phyloP scores from a whole-genome alignment of 306 rosid genomes.

The Prinsepia uniflora region DNA sequence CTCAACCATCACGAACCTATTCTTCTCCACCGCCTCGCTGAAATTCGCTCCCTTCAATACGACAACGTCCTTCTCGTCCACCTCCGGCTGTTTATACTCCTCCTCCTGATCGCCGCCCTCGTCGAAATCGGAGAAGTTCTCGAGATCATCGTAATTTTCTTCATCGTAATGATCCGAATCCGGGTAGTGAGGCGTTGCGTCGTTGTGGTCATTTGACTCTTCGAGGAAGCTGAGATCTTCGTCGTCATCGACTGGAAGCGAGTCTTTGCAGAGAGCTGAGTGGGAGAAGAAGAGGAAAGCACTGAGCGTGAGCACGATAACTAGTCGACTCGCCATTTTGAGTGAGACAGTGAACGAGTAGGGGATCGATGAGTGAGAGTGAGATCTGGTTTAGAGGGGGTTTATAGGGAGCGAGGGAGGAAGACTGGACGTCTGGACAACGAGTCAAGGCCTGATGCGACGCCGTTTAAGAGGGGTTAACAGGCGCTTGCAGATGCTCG shows the following conservation, averaged over 20 bases:
- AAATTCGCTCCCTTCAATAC: slow-evolving; percentile 80
- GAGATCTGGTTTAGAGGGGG: slow-evolving; percentile 28
- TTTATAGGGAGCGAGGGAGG: slow-evolving; percentile 1
- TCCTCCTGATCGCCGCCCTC: slow-evolving; percentile 40
- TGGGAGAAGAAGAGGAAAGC: slow-evolving; percentile 61
- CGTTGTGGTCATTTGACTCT: slow-evolving; percentile 40
- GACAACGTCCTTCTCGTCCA: slow-evolving; percentile 87
- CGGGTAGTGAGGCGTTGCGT: slow-evolving; percentile 26
- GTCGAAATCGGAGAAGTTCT: slow-evolving; percentile 54
- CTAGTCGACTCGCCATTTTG: slow-evolving; percentile 56
- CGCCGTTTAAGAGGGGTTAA: neutral
- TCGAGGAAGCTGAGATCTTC: slow-evolving; percentile 95
- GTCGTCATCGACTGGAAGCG: slow-evolving; percentile 33
- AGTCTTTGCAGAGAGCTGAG: slow-evolving; percentile 44
- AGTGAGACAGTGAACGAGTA: slow-evolving; percentile 1
- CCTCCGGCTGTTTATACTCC: slow-evolving; percentile 45
- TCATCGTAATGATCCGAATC: slow-evolving; percentile 36
- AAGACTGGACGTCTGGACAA: neutral
- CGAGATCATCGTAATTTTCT: slow-evolving; percentile 47
- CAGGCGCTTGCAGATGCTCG: neutral
- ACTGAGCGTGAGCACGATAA: slow-evolving; percentile 43
- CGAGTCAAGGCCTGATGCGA: neutral
- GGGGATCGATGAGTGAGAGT: slow-evolving; percentile 11
- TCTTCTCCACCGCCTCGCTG: slow-evolving; percentile 52
- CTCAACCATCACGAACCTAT: slow-evolving; percentile 77